Base-by-base conservation (phyloP, 2,329 filamentous ascomycete species). In the Sordariomycetes sp. region DNA sequence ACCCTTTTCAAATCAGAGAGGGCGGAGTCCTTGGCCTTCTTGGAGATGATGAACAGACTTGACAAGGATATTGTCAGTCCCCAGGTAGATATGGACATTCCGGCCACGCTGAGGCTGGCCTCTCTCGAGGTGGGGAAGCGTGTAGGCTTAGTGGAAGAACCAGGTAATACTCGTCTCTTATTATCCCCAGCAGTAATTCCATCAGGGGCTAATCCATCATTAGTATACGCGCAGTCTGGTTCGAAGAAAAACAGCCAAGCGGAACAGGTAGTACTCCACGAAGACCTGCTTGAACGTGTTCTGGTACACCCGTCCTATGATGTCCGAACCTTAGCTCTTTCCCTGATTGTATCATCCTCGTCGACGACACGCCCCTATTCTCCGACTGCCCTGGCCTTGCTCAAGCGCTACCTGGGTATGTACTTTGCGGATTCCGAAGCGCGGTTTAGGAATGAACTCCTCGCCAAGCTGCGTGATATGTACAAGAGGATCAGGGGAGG, bases 401-500 rank as follows among this genome's bases (percentile, higher is more conserved):
- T 97, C 2, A 77, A 77, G 56, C 75, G 73, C 36, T 82, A 89
- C 59, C 71, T 97, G 3, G 77, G 80, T 1, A 79, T 85, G 17
- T 82, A 92, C 61, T 86, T 95, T 66, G 82, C 89, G 2, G 91
- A 96, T 61, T 84, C 88, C 0, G 90, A 96, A 66, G 85, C 92
- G 6, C 90, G 92, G 64, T 87, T 91, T 62, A 83, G 94, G 58
- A 86, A 91, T 59, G 89, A 95, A 62, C 77, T 95, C 1, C 76
- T 92, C 28, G 83, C 84, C 25, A 80, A 88, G 60, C 82, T 86
- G 2, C 85, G 89, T 60, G 84, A 85, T 63, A 82, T 97, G 67
- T 81, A 91, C 59, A 85, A 87, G 63, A 84, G 91, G 51, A 73
- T 95, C 4, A 79, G 86, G 62, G 84, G 84, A 25, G 80, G 85